Base-by-base conservation (phyloP, 1,139 yeast genomes). In the Geotrichum phurueaensis region DNA sequence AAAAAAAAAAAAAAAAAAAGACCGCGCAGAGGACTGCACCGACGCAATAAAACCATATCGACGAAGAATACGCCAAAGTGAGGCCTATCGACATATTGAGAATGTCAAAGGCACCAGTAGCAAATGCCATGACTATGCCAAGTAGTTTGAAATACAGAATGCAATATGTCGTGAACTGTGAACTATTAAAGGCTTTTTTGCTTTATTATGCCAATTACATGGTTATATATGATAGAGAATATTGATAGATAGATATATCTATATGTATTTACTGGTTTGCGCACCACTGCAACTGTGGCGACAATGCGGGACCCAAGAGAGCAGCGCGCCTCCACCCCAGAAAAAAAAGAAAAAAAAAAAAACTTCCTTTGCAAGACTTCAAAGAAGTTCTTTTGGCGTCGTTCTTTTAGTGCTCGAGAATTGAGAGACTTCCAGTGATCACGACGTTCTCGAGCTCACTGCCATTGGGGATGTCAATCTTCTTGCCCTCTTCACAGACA, bases 401-500 rank as follows among this genome's bases (percentile, higher is more conserved):
- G 43, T n/a, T 1, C 50, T 27, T 27, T 53, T 77, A 94, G 77
- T 94, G 99, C 79, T 94, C 99, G 71, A 94, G 84, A 69, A 94
- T 92, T 70, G 96, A 90, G 78, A 94, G 84, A 79, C 89, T 90
- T 75, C 99, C 99, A 62, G 99, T 94, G 70, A 94, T 91, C 67
- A 94, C 99, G 60, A 92, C 98, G 71, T 94, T 94, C 76, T 94
- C 99, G 70, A 94, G 82, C 61, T 91, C 82, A 31, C 96, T 83
- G 53, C 99, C 99, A 72, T 94, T 92, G 69, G 99, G 99, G 79
- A 94, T 89, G 74, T 94, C 98, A 70, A 94, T 94, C 78, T 85
- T 89, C 74, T 90, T 95, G 66, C 98, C 98, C 71, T 94, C 99
- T 65, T 94, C 92, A 77, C 98, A 92, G 62, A 94, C 99, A 69